Conservation (phyloP, 1,284 basidiomycete species). For the Pisolithus thermaeus region DNA sequence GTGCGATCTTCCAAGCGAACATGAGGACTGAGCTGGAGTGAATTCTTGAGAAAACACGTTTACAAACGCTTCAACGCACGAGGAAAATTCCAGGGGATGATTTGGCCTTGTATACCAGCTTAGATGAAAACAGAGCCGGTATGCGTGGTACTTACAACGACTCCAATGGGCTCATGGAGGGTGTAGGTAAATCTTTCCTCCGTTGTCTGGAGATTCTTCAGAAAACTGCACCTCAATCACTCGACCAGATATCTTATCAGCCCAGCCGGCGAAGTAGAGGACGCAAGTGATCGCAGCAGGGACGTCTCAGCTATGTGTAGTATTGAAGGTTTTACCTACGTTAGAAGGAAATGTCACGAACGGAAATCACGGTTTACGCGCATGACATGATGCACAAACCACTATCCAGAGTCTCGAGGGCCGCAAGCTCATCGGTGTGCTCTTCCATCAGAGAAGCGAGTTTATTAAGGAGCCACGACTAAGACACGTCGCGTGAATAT, state of each 20-base stretch:
- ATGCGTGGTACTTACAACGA: slow-evolving; percentile 35
- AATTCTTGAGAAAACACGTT: slow-evolving; percentile 66
- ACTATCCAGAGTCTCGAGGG: slow-evolving; percentile 36
- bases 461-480: no score
- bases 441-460: slow-evolving; percentile 45
- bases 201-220: slow-evolving; percentile 40
- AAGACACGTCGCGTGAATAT: no score
- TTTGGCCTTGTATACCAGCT: slow-evolving; percentile 26
- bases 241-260: slow-evolving; percentile 85
- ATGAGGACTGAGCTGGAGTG: slow-evolving; percentile 55
- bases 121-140: not conserved
- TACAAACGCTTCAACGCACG: slow-evolving; percentile 45
- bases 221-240: slow-evolving; percentile 52
- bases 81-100: no score
- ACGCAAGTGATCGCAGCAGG: slow-evolving; percentile 60
- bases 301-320: slow-evolving; percentile 71
- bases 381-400: slow-evolving; percentile 5
- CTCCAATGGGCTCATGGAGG: slow-evolving; percentile 93
- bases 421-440: slow-evolving; percentile 55
- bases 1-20: slow-evolving; percentile 56
- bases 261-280: slow-evolving; percentile 75
- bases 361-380: no score
- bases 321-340: slow-evolving; percentile 68
- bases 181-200: slow-evolving; percentile 75
- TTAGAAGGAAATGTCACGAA: not conserved